These are phyloP conservation scores for Dipteronia dyeriana DNA, from an alignment of 345 rosid species.

Conservation along the genomic window DNA sequence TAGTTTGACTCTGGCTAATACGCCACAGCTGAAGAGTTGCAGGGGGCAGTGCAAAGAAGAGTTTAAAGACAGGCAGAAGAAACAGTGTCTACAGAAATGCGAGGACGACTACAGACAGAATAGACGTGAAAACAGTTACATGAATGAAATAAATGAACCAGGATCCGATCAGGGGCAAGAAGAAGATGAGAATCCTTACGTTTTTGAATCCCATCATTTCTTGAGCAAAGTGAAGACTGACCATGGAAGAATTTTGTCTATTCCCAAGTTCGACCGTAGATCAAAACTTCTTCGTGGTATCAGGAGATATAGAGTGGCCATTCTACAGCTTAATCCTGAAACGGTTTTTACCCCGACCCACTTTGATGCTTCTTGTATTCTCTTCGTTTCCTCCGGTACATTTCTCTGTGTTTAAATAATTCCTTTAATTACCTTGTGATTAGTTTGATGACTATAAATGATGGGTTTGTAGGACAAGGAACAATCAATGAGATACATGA, in stretches of 20 bases:
- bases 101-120: constrained; percentile 35
- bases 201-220: constrained; percentile 34
- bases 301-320: constrained; percentile 34
- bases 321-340: constrained; percentile 38
- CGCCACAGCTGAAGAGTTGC: constrained; percentile 41
- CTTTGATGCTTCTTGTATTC: constrained; percentile 42
- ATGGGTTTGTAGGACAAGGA: constrained; percentile 43
- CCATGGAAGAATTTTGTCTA: constrained; percentile 37
- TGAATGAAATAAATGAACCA: too few relatives aligned
- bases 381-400: constrained; percentile 39
- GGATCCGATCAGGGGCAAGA: not conserved
- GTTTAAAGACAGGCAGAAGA: constrained; percentile 26
- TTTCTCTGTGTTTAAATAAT: not conserved
- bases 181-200: constrained; percentile 37
- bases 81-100: constrained; percentile 32
- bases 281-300: constrained; percentile 49
- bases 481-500: constrained; percentile 30
- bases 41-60: constrained; percentile 45
- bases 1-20: constrained; percentile 27
- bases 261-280: constrained; percentile 36
- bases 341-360: constrained; percentile 40
- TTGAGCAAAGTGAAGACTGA: constrained; percentile 17
- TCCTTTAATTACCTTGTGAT: too few relatives aligned
- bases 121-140: too few relatives aligned
- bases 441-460: too few relatives aligned